These are phyloP conservation scores for Tolypocladium pustulatum DNA, from an alignment of 2,329 filamentous ascomycete species.

Conservation along the genomic window DNA sequence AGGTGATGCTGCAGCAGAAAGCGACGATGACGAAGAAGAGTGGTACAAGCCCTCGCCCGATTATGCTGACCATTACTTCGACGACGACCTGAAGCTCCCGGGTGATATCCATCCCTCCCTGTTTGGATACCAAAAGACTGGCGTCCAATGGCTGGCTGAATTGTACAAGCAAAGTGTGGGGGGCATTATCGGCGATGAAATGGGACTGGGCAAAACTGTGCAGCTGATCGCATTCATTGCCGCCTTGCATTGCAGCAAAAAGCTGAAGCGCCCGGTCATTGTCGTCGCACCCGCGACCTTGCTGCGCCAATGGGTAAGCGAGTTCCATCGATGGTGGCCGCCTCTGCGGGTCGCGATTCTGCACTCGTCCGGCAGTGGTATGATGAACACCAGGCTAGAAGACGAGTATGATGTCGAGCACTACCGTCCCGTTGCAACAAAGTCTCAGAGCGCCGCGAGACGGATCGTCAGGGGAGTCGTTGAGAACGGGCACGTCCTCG, in stretches of 20 bases:
- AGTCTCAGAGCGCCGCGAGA: constrained; percentile 50
- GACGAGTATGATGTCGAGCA: constrained; percentile 39
- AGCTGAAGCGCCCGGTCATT: constrained; percentile 73
- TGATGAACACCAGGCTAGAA: constrained; percentile 70
- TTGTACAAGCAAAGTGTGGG: constrained; percentile 82
- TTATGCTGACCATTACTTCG: constrained; percentile 62
- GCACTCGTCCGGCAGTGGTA: constrained; percentile 91
- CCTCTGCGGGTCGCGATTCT: constrained; percentile 90
- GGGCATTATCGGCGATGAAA: constrained; percentile 93
- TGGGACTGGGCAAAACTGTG: constrained; percentile 94
- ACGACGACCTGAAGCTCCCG: constrained; percentile 68
- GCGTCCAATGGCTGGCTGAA: constrained; percentile 93
- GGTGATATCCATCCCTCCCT: constrained; percentile 88
- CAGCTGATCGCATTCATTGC: constrained; percentile 69
- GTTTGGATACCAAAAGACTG: constrained; percentile 95
- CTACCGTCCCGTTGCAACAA: constrained; percentile 21
- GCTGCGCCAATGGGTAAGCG: constrained; percentile 95
- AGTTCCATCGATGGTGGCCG: constrained; percentile 99
- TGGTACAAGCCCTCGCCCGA: constrained; percentile 85
- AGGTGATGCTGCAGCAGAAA: constrained; percentile 25
- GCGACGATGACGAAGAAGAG: constrained; percentile 43
- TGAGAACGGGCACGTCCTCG: constrained; percentile 78
- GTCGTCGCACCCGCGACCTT: constrained; percentile 91
- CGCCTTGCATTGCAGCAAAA: constrained; percentile 83
- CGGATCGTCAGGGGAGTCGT: constrained; percentile 75